Base-by-base conservation (phyloP, 192 early-diverging fungal species). In the Backusella liffmaniae region DNA sequence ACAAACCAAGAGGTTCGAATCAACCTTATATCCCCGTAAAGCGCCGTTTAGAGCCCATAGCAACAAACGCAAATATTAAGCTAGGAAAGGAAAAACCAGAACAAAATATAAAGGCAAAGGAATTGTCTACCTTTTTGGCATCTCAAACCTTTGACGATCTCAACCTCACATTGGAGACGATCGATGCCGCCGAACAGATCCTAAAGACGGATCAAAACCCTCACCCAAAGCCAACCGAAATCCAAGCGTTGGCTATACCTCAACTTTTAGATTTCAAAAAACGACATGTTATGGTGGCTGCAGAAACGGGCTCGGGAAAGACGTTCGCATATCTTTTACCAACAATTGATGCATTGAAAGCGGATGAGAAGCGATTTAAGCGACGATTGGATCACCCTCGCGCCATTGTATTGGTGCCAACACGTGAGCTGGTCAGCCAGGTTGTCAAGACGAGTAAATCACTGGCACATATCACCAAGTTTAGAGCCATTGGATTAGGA, bases 291-390 rank as follows among this genome's bases (percentile, higher is more conserved):
- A 84, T 96, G 26, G 84, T 92, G 73, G 94, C 94, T 5, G 96
- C 94, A 1, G 96, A 97, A 81, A 97, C 95, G 0, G 97, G 97
- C 34, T 90, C 91, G 1, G 96, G 96, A 7, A 99, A 99, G 82
- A 97, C 97, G 0, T 77, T 95, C 10, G 95, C 96, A 0, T 99
- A 96, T 73, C 85, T 97, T 36, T 51, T 93, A 23, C 96, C 96
- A 0, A 81, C 94, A 0, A 84, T 99, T 7, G 87, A 95, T 30
- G 84, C 87, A 49, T 83, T 97, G 21, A 96, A 94, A 83, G 36
- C 66, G 3, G 84, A 92, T 42, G 92, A 92, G 72, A 84, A 86
- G 6, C 84, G 87, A 35, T 68, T 70, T 8, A 73, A 94, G n/a
- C 88, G 95, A 16, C 86, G 90, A 35, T 79, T 90, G n/a, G 85